Conservation (phyloP, 495 filamentous ascomycete species). For the Penicillium silybi region DNA sequence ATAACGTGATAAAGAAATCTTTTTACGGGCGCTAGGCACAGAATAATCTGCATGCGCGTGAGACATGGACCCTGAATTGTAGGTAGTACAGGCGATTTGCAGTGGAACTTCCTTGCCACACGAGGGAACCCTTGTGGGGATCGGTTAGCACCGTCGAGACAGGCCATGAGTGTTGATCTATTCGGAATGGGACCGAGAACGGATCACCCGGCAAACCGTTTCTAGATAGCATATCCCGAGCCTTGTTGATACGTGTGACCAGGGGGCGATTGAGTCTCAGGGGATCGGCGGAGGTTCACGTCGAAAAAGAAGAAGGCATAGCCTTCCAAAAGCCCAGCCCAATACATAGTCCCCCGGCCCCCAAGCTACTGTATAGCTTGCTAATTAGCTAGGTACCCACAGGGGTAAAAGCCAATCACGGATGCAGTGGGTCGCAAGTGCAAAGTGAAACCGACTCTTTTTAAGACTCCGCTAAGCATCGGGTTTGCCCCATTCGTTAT, state of each 20-base stretch:
- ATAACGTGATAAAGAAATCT: background rate
- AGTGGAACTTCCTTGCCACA: background rate
- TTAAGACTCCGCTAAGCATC: background rate
- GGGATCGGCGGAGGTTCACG: background rate
- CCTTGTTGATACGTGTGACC: background rate
- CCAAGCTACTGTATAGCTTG: background rate
- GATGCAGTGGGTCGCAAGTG: background rate
- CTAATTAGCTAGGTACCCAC: background rate
- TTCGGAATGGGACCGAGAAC: background rate
- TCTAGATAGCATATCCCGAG: background rate
- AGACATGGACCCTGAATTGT: background rate
- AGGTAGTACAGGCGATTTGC: background rate
- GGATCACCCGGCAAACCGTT: background rate
- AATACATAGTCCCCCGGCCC: too few species aligned
- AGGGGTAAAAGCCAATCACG: background rate
- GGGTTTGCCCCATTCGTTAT: background rate
- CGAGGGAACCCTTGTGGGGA: background rate
- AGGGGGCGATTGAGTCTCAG: background rate
- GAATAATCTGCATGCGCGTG: background rate
- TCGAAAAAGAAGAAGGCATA: background rate
- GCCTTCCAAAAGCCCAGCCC: too few species aligned
- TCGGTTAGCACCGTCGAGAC: background rate
- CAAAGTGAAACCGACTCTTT: background rate
- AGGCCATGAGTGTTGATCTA: background rate
- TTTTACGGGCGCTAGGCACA: background rate